phyloP scores from a whole-genome alignment of 2,329 filamentous ascomycete species.

The Calonectria fujianensis region DNA sequence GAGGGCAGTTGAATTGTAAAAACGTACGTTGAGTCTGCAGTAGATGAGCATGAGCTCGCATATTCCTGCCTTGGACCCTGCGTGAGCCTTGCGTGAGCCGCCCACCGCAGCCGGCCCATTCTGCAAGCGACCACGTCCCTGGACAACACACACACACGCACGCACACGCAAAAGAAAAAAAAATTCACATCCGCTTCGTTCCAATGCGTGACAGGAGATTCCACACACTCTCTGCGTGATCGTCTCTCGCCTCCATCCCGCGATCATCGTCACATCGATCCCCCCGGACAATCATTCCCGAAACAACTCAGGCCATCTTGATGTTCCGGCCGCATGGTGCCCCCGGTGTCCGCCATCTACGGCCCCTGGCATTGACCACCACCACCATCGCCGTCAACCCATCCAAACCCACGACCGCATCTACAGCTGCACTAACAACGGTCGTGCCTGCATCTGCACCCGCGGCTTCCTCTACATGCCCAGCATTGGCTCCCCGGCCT shows the following conservation, averaged over 20 bases:
- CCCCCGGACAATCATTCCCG: slow-evolving; percentile 35
- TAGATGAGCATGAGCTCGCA: slow-evolving; percentile 32
- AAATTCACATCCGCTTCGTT: slow-evolving; percentile 6
- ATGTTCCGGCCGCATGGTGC: slow-evolving; percentile 55
- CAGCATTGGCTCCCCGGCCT: slow-evolving; percentile 23
- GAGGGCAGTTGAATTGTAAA: slow-evolving; percentile 10
- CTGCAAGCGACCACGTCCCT: slow-evolving; percentile 10
- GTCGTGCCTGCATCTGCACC: slow-evolving; percentile 29
- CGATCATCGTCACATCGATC: slow-evolving; percentile 50
- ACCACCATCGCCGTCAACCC: slow-evolving; percentile 16
- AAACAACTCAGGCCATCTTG: slow-evolving; percentile 49
- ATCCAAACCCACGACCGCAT: slow-evolving; percentile 39
- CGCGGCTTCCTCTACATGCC: slow-evolving; percentile 6
- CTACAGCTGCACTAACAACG: slow-evolving; percentile 13
- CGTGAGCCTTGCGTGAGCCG: slow-evolving; percentile 48
- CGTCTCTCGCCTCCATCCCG: slow-evolving; percentile 32
- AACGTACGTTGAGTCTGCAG: slow-evolving; percentile 35
- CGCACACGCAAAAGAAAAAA: slow-evolving; percentile 17
- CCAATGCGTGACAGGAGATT: slow-evolving; percentile 28
- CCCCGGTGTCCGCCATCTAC: slow-evolving; percentile 54
- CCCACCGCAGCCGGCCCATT: slow-evolving; percentile 15
- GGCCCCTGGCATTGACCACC: slow-evolving; percentile 48
- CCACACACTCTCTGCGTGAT: slow-evolving; percentile 37
- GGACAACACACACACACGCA: neutral
- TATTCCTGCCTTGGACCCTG: slow-evolving; percentile 35